Conservation (phyloP, 768 basidiomycete species). For the Xerocomellus dryophilus region DNA sequence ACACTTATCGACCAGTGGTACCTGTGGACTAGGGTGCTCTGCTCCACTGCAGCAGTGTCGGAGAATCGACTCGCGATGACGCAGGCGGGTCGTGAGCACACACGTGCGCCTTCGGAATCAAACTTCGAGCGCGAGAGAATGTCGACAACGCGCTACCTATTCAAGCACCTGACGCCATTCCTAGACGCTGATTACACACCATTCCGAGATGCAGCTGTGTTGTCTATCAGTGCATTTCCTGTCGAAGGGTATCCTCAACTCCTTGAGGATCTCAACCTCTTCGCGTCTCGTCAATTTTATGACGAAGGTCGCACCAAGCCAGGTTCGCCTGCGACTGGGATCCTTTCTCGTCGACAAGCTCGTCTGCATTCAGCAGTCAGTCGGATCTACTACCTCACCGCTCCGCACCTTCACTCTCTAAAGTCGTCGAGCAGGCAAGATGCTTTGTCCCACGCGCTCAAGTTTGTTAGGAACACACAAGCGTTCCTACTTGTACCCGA, state of each 20-base stretch:
- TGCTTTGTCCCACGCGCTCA: conserved; percentile 74
- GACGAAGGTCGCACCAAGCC: conserved; percentile 58
- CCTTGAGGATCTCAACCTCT: conserved; percentile 77
- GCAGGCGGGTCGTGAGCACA: conserved; percentile 59
- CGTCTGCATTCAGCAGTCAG: conserved; percentile 84
- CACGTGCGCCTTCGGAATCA: conserved; percentile 65
- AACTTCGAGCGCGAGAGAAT: conserved; percentile 80
- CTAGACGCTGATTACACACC: conserved; percentile 80
- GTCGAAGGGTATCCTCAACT: conserved; percentile 73
- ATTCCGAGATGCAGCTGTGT: conserved; percentile 83
- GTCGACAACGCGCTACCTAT: conserved; percentile 77
- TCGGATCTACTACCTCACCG: conserved; percentile 84
- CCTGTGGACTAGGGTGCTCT: conserved; percentile 81
- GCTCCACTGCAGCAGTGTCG: conserved; percentile 68
- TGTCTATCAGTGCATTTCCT: conserved; percentile 87
- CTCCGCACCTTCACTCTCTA: conserved; percentile 69
- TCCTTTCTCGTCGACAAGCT: conserved; percentile 67
- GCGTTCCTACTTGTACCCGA: conserved; percentile 69
- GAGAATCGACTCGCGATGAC: conserved; percentile 58
- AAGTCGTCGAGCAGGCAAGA: conserved; percentile 66
- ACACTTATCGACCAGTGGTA: conserved; percentile 73
- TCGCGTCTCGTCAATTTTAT: conserved; percentile 80
- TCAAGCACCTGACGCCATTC: conserved; percentile 83
- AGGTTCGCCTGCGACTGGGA: conserved; percentile 41
- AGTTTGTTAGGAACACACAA: conserved; percentile 83